Conservation (phyloP, 306 rosid species). For the Quercus cerris region DNA sequence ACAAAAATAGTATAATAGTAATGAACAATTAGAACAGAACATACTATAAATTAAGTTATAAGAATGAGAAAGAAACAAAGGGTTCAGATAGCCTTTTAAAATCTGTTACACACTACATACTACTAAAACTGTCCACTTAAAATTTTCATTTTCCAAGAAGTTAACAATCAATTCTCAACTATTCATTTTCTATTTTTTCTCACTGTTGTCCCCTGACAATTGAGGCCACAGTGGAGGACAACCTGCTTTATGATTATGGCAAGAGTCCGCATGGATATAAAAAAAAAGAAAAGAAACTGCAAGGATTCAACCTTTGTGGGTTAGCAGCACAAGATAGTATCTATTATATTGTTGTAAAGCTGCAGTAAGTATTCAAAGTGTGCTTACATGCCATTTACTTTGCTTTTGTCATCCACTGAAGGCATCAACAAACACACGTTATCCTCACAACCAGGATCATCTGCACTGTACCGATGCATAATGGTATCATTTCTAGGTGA, state of each 20-base stretch:
- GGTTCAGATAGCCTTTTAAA: neutral
- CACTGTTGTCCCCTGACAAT: neutral
- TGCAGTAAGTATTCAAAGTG: neutral
- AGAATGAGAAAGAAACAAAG: neutral
- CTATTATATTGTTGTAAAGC: neutral
- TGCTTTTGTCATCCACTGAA: conserved; percentile 32
- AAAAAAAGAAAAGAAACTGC: neutral
- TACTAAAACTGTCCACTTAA: neutral
- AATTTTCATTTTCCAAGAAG: conserved; percentile 6
- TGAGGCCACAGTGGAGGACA: neutral
- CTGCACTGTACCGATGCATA: conserved; percentile 24
- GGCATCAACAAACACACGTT: conserved; percentile 33
- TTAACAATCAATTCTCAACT: neutral
- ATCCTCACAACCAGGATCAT: conserved; percentile 31
- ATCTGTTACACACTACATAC: neutral
- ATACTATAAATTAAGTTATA: neutral
- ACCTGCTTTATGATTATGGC: neutral
- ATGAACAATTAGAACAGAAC: conserved; percentile 9
- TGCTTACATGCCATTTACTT: conserved; percentile 60
- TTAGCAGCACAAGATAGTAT: neutral
- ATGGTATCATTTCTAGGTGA: conserved; percentile 31
- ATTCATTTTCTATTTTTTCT: neutral
- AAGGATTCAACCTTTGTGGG: neutral
- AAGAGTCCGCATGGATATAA: neutral
- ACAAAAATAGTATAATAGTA: conserved; percentile 8